Base-by-base conservation (phyloP, 768 basidiomycete species). In the Hypsizygus marmoreus region DNA sequence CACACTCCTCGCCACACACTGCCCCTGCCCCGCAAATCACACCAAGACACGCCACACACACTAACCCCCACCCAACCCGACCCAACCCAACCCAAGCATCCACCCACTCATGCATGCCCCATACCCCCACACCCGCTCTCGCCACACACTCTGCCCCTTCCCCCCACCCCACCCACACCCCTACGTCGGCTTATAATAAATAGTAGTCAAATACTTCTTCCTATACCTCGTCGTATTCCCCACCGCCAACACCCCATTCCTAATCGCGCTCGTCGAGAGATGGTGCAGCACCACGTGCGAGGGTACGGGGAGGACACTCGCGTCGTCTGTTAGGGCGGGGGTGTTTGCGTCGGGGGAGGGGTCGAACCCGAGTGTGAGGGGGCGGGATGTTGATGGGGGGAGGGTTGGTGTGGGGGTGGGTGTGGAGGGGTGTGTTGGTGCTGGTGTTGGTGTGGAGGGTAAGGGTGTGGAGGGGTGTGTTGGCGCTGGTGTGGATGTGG, bases 271-370 rank as follows among this genome's bases (percentile, higher is more conserved):
- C 50, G 95, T 97, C 51, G 91, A 91, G 57, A 98, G 68, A 66
- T 98, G 95, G 57, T 97, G 93, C 53, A 98, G 71, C 17, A 97
- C 92, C 28, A 92, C 91, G 70, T 97, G 95, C 28, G 84, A 88
- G 16, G 95, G 95, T 16, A 97, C 91, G 12, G 95, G 88, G 51
- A 98, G 67, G 45, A 98, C 92, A 37, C 86, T 87, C 40, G 82
- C 88, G 60, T 98, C 95, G 66, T 98, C 95, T 13, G 83, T 80
- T 58, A 85, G 53, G n/a, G 77, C 70, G 0, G 72, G 68, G 55
- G 67, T 67, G 37, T 65, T 66, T 9, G 58, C 54, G 10, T 51
- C 50, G 0, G 39, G 17, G 11, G 28, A 40, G 17, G 50, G 49
- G 9, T 44, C 50, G 16, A 50, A 28, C 11, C 35, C 24, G 14